Conservation (phyloP, 2,329 filamentous ascomycete species). For the Scytalidium sp. region DNA sequence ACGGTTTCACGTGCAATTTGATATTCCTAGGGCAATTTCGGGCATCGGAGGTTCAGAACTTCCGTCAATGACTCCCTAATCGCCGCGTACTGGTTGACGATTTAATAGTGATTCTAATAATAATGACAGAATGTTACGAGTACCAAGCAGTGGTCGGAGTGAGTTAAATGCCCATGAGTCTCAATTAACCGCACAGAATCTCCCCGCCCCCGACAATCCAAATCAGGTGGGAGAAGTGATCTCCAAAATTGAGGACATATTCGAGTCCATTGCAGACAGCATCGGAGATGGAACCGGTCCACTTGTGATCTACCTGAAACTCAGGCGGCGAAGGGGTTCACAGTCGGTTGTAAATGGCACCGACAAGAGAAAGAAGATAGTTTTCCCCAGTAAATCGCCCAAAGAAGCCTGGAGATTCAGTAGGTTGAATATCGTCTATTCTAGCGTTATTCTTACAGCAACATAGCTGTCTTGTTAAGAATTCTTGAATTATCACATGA, state of each 20-base stretch:
- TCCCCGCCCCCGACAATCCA: background rate
- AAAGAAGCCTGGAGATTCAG: constrained; percentile 51
- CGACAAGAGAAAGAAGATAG: constrained; percentile 14
- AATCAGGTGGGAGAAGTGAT: constrained; percentile 35
- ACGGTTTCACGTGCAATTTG: too few relatives aligned
- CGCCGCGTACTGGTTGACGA: too few relatives aligned
- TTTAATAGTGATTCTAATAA: too few relatives aligned
- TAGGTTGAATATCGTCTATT: constrained; percentile 30
- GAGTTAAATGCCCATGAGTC: background rate
- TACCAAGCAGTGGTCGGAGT: constrained; percentile 13
- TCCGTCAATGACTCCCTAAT: too few relatives aligned
- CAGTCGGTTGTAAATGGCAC: constrained; percentile 2
- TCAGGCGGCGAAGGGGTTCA: constrained; percentile 17
- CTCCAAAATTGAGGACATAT: constrained; percentile 51
- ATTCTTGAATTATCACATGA: constrained; percentile 59
- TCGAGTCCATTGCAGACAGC: constrained; percentile 48
- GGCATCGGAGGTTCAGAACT: too few relatives aligned
- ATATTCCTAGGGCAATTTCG: too few relatives aligned
- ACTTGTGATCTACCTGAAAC: constrained; percentile 46
- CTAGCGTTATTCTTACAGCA: constrained; percentile 8
- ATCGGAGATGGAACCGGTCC: constrained; percentile 40
- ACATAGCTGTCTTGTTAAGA: constrained; percentile 51
- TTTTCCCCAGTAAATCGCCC: constrained; percentile 46
- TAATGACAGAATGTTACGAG: too few relatives aligned
- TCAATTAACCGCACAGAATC: background rate